Conservation (phyloP, 2,329 filamentous ascomycete species). For the Thermothelomyces thermophilus region DNA sequence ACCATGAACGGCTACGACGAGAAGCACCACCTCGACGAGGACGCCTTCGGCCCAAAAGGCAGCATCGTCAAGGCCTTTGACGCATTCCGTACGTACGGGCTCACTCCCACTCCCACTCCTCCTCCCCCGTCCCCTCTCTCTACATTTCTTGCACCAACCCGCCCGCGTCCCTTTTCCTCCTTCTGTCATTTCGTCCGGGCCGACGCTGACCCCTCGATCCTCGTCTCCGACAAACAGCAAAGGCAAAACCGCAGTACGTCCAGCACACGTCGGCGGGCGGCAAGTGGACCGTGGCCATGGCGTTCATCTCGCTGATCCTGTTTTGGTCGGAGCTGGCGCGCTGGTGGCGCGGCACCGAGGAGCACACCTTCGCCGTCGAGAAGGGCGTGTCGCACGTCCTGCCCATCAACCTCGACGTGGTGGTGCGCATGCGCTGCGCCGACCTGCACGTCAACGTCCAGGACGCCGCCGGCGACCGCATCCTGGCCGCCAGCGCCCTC, state of each 20-base stretch:
- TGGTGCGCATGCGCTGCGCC: conserved; percentile 78
- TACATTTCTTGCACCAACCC: no score
- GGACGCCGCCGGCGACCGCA: conserved; percentile 87
- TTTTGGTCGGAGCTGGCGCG: conserved; percentile 68
- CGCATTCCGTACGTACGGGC: conserved; percentile 89
- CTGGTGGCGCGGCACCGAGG: conserved; percentile 80
- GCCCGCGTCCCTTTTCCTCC: no score
- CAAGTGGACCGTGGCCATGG: conserved; percentile 85
- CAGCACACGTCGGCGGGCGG: conserved; percentile 78
- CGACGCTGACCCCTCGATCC: neutral
- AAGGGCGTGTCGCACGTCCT: conserved; percentile 80
- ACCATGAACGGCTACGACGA: conserved; percentile 75
- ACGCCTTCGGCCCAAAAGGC: conserved; percentile 69
- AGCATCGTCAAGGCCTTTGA: conserved; percentile 81
- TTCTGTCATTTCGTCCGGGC: neutral
- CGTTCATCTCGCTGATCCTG: conserved; percentile 66
- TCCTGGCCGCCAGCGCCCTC: conserved; percentile 71
- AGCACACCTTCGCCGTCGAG: conserved; percentile 88
- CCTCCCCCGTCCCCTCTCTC: no score
- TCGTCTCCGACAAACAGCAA: conserved; percentile 60
- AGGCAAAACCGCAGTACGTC: conserved; percentile 91
- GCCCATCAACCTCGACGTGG: conserved; percentile 93
- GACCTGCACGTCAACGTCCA: conserved; percentile 96
- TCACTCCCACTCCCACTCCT: neutral
- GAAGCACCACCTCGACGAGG: conserved; percentile 63